These are phyloP conservation scores for Parathielavia hyrcaniae DNA, from an alignment of 495 filamentous ascomycete genomes.

Conservation along the genomic window DNA sequence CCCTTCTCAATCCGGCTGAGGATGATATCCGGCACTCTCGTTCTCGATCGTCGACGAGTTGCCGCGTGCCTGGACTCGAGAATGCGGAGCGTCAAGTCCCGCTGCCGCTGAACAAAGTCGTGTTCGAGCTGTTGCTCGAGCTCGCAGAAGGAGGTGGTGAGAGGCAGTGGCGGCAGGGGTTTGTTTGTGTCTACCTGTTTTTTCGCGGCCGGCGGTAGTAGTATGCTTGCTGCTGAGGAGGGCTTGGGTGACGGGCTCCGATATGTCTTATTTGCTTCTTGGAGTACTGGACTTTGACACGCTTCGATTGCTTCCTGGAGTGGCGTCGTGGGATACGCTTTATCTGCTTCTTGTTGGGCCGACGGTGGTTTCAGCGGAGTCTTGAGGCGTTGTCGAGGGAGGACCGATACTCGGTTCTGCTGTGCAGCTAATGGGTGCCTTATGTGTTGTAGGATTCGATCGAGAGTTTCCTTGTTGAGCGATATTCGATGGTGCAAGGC, in stretches of 20 bases:
- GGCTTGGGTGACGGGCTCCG: too few species aligned
- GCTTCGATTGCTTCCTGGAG: too few species aligned
- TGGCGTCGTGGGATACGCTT: too few species aligned
- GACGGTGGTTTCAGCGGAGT: not conserved
- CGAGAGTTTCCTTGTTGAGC: slow-evolving; percentile 7
- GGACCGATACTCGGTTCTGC: not conserved
- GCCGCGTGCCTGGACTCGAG: not conserved
- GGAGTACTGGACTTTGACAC: too few species aligned
- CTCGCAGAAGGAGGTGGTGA: not conserved
- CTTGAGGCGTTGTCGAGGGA: not conserved
- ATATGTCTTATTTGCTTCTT: too few species aligned
- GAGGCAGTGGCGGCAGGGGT: not conserved
- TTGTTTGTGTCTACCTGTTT: not conserved
- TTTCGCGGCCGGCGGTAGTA: not conserved
- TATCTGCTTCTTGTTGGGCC: not conserved
- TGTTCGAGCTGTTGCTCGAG: not conserved
- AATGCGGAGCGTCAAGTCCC: not conserved
- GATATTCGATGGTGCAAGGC: slow-evolving; percentile 3
- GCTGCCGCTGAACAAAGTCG: not conserved
- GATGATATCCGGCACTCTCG: not conserved
- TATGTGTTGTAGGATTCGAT: not conserved
- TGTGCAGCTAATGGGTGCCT: not conserved
- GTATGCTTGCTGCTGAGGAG: not conserved
- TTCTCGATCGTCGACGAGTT: too few species aligned
- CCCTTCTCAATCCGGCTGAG: not conserved